Base-by-base conservation (phyloP, 2,329 filamentous ascomycete genomes). In the Fusarium sp. region DNA sequence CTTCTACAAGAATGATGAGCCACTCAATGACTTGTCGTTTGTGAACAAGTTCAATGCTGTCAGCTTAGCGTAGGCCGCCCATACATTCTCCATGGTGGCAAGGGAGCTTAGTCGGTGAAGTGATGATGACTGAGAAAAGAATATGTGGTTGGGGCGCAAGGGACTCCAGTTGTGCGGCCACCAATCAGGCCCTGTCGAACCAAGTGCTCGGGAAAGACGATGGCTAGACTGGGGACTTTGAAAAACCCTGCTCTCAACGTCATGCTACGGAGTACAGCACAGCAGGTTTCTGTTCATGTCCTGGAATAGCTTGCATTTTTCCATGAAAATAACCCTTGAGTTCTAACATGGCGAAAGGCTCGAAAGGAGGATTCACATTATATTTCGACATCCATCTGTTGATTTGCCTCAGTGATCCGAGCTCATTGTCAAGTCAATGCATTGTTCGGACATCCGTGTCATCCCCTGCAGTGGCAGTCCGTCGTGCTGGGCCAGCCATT, bases 131-230 rank as follows among this genome's bases (percentile, higher is more conserved):
- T 44, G 28, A 45, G 58, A 66, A 28, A 70, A 70, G 63, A 38
- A 48, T 61, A 58, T 69, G 66, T 68, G 69, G 66, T 67, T 69
- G 69, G 74, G 69, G 64, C 56, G 62, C 60, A 41, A 65, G 41
- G 62, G 59, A 51, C 58, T 66, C 74, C 67, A 63, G 65, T 68
- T 47, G 55, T 35, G 67, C 74, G 77, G 66, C 75, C 78, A 66
- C 77, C 78, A 78, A 79, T 79, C 75, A 78, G 76, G 53, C 78
- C 78, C 44, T 30, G 51, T 56, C 55, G 69, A 76, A 77, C 78
- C 78, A 57, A 69, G 50, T 70, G 62, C 63, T 74, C 63, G 75
- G 77, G 70, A 74, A 70, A 63, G 63, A 68, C 61, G 51, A 56
- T 72, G 68, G 70, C 66, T 55, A 69, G 62, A 67, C 70, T 65